phyloP scores from a whole-genome alignment of 768 basidiomycete species.

The Macrolepiota albuminosa region DNA sequence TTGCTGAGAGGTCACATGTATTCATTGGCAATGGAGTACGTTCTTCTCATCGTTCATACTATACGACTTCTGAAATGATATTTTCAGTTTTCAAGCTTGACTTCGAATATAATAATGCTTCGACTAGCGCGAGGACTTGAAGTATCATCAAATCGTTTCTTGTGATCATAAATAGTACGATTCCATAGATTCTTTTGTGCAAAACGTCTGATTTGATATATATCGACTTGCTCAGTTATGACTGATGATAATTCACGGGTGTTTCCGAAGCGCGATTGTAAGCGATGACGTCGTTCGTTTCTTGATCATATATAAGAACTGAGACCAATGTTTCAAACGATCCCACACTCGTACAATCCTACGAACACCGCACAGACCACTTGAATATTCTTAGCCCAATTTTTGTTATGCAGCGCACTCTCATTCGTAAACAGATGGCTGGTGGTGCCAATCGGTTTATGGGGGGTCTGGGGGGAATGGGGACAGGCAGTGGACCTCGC shows the following conservation, averaged over 20 bases:
- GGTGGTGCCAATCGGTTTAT: constrained; percentile 15
- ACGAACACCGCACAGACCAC: neutral
- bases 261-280: neutral
- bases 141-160: constrained; percentile 32
- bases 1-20: constrained; percentile 52
- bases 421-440: constrained; percentile 11
- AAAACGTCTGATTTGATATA: neutral
- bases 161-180: constrained; percentile 23
- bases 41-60: constrained; percentile 10
- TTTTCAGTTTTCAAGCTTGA: constrained; percentile 42
- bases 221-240: constrained; percentile 2
- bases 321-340: constrained; percentile 2
- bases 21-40: constrained; percentile 60
- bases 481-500: constrained; percentile 11
- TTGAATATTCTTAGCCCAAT: neutral
- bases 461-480: constrained; percentile 11
- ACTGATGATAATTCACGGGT: neutral
- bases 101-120: constrained; percentile 45
- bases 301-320: constrained; percentile 3
- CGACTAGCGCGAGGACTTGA: constrained; percentile 40
- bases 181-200: neutral
- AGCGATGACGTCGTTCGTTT: constrained; percentile 13
- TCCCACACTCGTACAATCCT: constrained; percentile 1
- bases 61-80: neutral
- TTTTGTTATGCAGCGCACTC: constrained; percentile 11